Evolutionary conservation across 345 rosid species (phyloP), one percentile per base, ranked within the genome.

Genomic region (Syzygium oleosum): DNA sequence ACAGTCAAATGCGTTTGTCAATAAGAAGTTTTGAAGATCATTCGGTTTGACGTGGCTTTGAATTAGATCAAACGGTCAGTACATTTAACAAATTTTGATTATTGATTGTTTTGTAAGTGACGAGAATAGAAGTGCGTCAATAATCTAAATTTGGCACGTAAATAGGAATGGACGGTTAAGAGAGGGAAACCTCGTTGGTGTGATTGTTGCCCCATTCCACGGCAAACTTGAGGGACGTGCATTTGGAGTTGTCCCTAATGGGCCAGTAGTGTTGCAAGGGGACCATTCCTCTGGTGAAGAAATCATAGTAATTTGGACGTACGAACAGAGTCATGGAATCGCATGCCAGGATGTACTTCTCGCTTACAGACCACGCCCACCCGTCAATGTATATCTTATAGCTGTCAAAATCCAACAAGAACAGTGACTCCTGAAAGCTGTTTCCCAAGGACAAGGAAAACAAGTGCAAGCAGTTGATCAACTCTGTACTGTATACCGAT

Each of bases 251-350:
- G 88, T 90, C 91, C 68, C 91, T 90, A n/a, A 97, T 94, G 38
- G 97, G 98, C 98, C 98, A 97, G 79, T 93, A 94, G 85, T 97
- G 98, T 80, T 94, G 85, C 93, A 95, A 55, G 49, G 98, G 98
- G 86, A 87, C 88, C 95, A 97, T 87, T 59, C 94, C 94, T 89
- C 98, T 91, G 5, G 85, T 73, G 92, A 92, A 95, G 93, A 95
- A 97, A 89, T 94, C 96, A 84, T 92, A 88, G 90, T 73, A 95
- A 55, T 51, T 73, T 1, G 98, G 93, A 87, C 83, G 93, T 41
- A 94, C 89, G 52, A 90, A 85, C 88, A 97, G 61, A 12, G 94
- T 88, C 94, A 93, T 93, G 5, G 97, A 91, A 87, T 95, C 93
- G 65, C 98, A 97, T 84, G 98, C 97, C 63, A 97, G 59, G n/a